Base-by-base conservation (phyloP, 2,329 filamentous ascomycete genomes). In the Colletotrichum melonis region DNA sequence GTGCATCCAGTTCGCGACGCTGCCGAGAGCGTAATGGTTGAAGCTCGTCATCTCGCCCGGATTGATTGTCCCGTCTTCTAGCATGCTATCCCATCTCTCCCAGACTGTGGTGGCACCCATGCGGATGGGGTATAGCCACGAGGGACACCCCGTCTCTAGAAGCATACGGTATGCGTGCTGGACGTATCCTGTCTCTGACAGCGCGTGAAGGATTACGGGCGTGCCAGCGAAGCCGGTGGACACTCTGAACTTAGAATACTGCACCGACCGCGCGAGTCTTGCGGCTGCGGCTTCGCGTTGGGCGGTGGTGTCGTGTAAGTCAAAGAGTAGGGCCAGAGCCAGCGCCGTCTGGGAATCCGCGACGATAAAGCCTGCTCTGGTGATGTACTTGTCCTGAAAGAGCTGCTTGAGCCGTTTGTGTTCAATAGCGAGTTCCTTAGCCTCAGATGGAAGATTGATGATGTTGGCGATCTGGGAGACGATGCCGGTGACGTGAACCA, bases 11-110 rank as follows among this genome's bases (percentile, higher is more conserved):
- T 85, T 81, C 1, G 82, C 84, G 1, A 88, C 84, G 1, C 84
- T 83, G 0, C 86, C 86, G 19, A 87, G 82, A 0, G 86, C 83
- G 66, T 88, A 88, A 73, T 88, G 86, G 35, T 88, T 87, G 74
- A 86, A 86, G 16, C 85, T 87, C 0, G 86, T 87, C 86, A 88
- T 88, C 38, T 79, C 75, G 0, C 85, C 83, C 0, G 83, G 79
- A 62, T 88, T 88, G 14, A 87, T 76, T 0, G 74, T 79, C 0
- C 86, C 86, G 66, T 88, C 79, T 0, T 84, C 80, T 2, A 87
- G 76, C 56, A 88, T 78, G 28, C 82, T 84, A 52, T 88, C 85
- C 87, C 86, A 88, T 2, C 87, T 81, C 75, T 88, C 87, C 86
- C 86, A 88, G 0, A 83, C 85, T 0, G 86, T 88, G 0, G 86